phyloP scores from a whole-genome alignment of 164 flowering plant genomes.

The Houttuynia cordata region DNA sequence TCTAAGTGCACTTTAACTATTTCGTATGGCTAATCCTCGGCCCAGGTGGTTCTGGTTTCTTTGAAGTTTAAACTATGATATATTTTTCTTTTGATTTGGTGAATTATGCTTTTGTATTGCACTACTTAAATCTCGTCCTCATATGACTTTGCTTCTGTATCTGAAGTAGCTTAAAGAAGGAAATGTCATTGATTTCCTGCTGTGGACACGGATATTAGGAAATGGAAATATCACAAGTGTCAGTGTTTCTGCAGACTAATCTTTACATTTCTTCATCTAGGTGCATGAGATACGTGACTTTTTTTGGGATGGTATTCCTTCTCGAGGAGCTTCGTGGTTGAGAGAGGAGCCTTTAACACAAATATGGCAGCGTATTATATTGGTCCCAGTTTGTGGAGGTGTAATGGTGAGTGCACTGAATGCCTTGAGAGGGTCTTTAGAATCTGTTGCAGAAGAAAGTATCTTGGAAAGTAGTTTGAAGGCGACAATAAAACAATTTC shows the following conservation, averaged over 20 bases:
- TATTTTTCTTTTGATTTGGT: too few relatives aligned
- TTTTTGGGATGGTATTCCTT: constrained; percentile 85
- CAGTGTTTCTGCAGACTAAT: not conserved
- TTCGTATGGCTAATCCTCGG: too few relatives aligned
- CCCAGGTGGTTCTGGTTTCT: too few relatives aligned
- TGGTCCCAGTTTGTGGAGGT: constrained; percentile 78
- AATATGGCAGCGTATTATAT: constrained; percentile 48
- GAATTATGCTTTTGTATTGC: too few relatives aligned
- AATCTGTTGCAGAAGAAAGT: constrained; percentile 7
- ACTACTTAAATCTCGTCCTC: not conserved
- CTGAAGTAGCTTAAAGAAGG: not conserved
- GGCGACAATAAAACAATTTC: constrained; percentile 38
- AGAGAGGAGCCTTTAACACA: constrained; percentile 54
- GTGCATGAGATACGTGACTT: constrained; percentile 77
- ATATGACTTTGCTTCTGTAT: not conserved
- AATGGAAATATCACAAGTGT: not conserved
- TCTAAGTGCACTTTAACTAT: too few relatives aligned
- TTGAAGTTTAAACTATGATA: too few relatives aligned
- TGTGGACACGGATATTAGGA: not conserved
- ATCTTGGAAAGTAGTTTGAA: constrained; percentile 12
- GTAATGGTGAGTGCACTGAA: constrained; percentile 52
- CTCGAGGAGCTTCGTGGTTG: constrained; percentile 81
- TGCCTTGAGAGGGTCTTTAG: constrained; percentile 22
- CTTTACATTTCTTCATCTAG: constrained; percentile 15
- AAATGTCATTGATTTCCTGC: not conserved